Evolutionary conservation across 495 filamentous ascomycete species (phyloP), one percentile per base, ranked within the genome.

Genomic region (Penicillium roqueforti): DNA sequence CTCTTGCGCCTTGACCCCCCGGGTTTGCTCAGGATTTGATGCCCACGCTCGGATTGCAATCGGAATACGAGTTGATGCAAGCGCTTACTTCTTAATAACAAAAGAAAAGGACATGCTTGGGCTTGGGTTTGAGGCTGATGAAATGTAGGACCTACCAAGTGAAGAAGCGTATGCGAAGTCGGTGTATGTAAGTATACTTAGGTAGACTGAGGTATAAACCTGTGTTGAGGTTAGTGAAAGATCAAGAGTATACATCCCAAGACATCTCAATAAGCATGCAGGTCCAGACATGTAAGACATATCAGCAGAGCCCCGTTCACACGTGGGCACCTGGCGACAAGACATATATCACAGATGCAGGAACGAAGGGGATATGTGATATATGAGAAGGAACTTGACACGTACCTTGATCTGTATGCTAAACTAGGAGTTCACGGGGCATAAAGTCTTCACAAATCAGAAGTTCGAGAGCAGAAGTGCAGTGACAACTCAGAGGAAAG

Each of bases 401-500:
- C 47, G 47, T 50, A 50, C 47, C 47, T 50, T 25, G 25, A 22
- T 51, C 8, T 28, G 31, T 47, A 34, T 47, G 5, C 20, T 1
- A 53, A 25, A 19, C 39, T 20, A 52, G 46, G 23, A 11, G 28
- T n/a, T 32, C 38, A 52, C 25, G 20, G 16, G 38, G 39, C 34
- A 16, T 23, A 49, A 40, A 19, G 41, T 40, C 40, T 55, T 57
- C 49, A 25, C 51, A 44, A 55, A 58, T 54, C 42, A 39, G n/a
- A 42, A 29, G 47, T 26, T 18, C 31, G 9, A 45, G n/a, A 18
- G 49, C 14, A n/a, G 14, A 49, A 46, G 51, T 51, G 61, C 47
- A 64, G 61, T 61, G 60, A 57, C 55, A 66, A 68, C 66, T 49
- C 61, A 66, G 53, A 57, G 55, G 55, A 63, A 66, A 69, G 60